Evolutionary conservation across 1,139 yeast genomes (phyloP), one percentile per base, ranked within the genome.

Genomic region (Suhomyces bribrorum): DNA sequence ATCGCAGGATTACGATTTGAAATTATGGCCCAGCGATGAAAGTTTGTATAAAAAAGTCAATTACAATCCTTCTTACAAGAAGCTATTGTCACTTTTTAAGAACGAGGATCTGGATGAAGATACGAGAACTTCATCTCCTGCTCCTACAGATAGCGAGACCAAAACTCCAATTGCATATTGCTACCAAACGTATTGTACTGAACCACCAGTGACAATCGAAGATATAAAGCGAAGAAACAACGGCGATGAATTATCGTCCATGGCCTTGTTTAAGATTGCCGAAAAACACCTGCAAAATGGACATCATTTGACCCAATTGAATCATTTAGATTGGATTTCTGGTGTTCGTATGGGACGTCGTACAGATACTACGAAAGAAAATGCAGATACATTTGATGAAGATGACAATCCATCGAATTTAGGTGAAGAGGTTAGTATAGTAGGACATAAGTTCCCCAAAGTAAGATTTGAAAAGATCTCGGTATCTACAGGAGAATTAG

Each of bases 361-460:
- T 34, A 63, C 76, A 3, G 62, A 63, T 2, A 31, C 32, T 7
- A 36, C 36, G 7, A 53, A 53, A 15, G 50, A 49, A 4, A 38
- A 54, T 7, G 48, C 50, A 5, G 47, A 44, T 25, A 48, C 47
- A 16, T 40, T 47, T 22, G 59, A 54, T 13, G 62, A 54, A 26
- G 79, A 69, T 43, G 76, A 67, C 45, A 74, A 70, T 23, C 89
- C 84, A 2, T 76, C 81, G 13, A 87, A 86, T 52, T 62, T 90
- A 15, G 96, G 96, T 5, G 97, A 89, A 59, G 97, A 92, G 57
- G 90, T 90, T 2, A 84, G 95, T 48, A 71, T 79, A 22, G 92
- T 90, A 7, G 96, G 97, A 1, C 92, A 86, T 52, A 87, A 86
- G 52, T 89, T 92, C 55, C 96, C 97, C 1, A 86, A 85, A 47